Evolutionary conservation across 2,329 filamentous ascomycete genomes (phyloP), one percentile per base, ranked within the genome.

Genomic region (Xylariaceae sp.): DNA sequence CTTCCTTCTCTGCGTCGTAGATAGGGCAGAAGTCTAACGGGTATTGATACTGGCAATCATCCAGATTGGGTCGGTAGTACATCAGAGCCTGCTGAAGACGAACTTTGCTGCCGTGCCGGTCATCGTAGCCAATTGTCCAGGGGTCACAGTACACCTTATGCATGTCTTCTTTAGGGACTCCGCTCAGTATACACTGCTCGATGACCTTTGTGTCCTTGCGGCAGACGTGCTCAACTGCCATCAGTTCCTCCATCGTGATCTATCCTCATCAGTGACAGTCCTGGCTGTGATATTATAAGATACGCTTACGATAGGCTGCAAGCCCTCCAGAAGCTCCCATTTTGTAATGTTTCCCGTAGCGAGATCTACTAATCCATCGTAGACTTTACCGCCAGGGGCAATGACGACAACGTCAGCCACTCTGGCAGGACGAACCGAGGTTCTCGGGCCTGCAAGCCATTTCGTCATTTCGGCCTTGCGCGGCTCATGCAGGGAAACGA

Each of bases 81-180:
- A 96, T 96, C 49, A 97, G 76, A 2, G 90, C 92, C 73, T 97
- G 92, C 72, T 97, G 92, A 4, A 96, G 81, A 49, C 92, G 85
- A 41, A 90, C 78, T 41, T 77, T 77, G 67, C 75, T 93, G 56
- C 91, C 92, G 63, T 91, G 94, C 42, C 92, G 86, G 73, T 95
- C 89, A 63, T 97, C 92, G 67, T 90, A 96, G 45, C 92, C 92
- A 70, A 97, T 96, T 1, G 92, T 96, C 92, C 92, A 97, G 11
- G 90, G 90, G 68, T 97, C 92, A 71, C 91, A 96, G 75, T 95
- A 96, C 44, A 97, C 89, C 73, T 96, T 96, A 76, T 94, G 76
- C 92, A 97, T 96, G 55, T 96, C 89, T 60, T 88, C 80, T 51
- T 79, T 79, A 12, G 89, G 82, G 54, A 97, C 89, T 1, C 92